Base-by-base conservation (phyloP, 2,329 filamentous ascomycete genomes). In the Cryphonectria parasitica region DNA sequence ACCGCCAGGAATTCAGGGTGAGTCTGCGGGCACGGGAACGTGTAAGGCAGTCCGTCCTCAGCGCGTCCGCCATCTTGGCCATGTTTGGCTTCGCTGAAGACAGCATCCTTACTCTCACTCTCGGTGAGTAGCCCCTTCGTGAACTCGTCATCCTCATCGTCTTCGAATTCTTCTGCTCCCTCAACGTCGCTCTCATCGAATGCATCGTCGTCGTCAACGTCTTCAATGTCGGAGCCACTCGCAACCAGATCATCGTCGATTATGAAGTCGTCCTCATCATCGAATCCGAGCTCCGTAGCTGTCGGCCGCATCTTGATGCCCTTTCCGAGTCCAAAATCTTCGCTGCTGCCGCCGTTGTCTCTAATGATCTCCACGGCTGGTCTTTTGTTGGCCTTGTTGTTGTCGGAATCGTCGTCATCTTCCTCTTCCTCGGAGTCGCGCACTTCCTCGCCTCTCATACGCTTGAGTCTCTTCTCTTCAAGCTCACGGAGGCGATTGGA, bases 251-350 rank as follows among this genome's bases (percentile, higher is more conserved):
- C 92, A 73, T 96, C 93, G 71, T 98, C 95, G 73, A 98, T 90
- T 36, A 95, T 79, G 76, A 98, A 98, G 75, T 98, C 94, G 76
- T 98, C 95, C 78, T 98, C 95, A 75, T 98, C 95, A 74, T 97
- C 94, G 45, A 97, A 91, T 7, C 90, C 92, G 25, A 94, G 80
- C 70, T 91, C 87, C 15, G 87, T 84, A 3, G 86, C 87, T 10
- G 88, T 89, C 43, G 84, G 85, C 34, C 85, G 83, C 67, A 83
- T 82, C 75, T 83, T 87, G 74, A 91, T 88, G 60, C 89, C 89
- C 64, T 80, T 78, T 45, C 89, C 89, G 22, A 91, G 82, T 2
- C 87, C 87, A 77, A 88, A 92, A 69, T 87, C 85, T 43, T 89
- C 87, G 0, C 83, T 81, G 19, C 88, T 84, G 19, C 88, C 84